These are phyloP conservation scores for Psilocybe sp. DNA, from an alignment of 768 basidiomycete species.

Conservation along the genomic window DNA sequence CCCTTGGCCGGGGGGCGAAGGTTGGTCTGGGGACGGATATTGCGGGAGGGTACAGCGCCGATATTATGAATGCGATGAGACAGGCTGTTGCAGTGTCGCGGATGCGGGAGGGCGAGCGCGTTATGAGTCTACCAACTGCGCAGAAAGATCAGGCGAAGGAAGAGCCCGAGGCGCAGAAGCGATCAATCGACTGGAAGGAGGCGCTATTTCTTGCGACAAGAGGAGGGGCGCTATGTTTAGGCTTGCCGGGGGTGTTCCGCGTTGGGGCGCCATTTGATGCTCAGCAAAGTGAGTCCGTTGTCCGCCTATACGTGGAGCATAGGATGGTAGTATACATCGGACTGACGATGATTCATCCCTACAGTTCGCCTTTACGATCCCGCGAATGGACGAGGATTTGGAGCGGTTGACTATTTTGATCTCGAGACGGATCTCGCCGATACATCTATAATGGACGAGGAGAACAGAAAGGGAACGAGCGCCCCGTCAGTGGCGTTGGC, in stretches of 20 bases:
- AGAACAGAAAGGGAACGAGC: too few species aligned
- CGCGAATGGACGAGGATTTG: constrained; percentile 41
- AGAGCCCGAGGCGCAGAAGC: too few species aligned
- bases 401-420: constrained; percentile 72
- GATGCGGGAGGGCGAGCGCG: constrained; percentile 55
- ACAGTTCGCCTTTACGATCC: constrained; percentile 49
- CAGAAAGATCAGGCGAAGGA: background rate
- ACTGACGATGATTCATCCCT: constrained; percentile 1
- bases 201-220: constrained; percentile 77
- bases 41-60: constrained; percentile 80
- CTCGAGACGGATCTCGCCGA: constrained; percentile 1
- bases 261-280: constrained; percentile 73
- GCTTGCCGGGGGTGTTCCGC: constrained; percentile 56
- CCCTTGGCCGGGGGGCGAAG: constrained; percentile 56
- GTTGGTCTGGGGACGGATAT: constrained; percentile 86
- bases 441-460: too few species aligned
- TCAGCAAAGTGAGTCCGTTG: constrained; percentile 61
- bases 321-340: background rate
- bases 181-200: constrained; percentile 80
- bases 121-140: constrained; percentile 20
- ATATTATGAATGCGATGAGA: constrained; percentile 80
- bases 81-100: constrained; percentile 71
- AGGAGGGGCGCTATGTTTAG: constrained; percentile 73
- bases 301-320: background rate
- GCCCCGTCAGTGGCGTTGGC: too few species aligned